phyloP scores from a whole-genome alignment of 2,329 filamentous ascomycete species.

The Arthrobotrys musiformis region DNA sequence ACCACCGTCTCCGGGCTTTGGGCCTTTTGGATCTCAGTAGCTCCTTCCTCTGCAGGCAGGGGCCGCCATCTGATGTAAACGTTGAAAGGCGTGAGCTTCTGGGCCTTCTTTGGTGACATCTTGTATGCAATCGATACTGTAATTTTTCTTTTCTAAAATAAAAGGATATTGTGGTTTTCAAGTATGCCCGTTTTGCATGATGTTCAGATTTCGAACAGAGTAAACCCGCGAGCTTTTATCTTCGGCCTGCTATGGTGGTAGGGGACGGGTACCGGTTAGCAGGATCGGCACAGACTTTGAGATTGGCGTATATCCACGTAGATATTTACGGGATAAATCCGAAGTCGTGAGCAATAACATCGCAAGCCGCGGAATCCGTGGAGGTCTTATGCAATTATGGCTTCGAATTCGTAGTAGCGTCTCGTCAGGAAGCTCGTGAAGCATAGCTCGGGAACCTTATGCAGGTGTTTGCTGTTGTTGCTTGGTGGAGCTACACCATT shows the following conservation, averaged over 20 bases:
- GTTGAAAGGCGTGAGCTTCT: conserved; percentile 38
- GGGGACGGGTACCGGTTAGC: too few relatives aligned
- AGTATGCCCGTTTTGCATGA: neutral
- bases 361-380: too few relatives aligned
- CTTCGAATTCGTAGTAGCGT: neutral
- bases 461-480: conserved; percentile 10
- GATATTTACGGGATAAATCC: too few relatives aligned
- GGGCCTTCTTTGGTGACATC: conserved; percentile 38
- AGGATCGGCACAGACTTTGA: too few relatives aligned
- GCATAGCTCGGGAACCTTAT: neutral
- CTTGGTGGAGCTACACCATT: neutral
- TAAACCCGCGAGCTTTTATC: too few relatives aligned
- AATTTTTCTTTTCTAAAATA: too few relatives aligned
- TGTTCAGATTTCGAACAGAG: too few relatives aligned
- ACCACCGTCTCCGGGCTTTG: conserved; percentile 3
- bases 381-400: too few relatives aligned
- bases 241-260: too few relatives aligned
- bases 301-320: too few relatives aligned
- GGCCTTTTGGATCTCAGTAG: conserved; percentile 27
- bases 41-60: conserved; percentile 31
- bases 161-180: neutral
- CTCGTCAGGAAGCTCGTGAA: neutral
- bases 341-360: too few relatives aligned
- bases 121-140: neutral
- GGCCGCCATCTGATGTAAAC: conserved; percentile 49